Conservation (phyloP, 306 rosid genomes). For the Cucurbita ficifolia region DNA sequence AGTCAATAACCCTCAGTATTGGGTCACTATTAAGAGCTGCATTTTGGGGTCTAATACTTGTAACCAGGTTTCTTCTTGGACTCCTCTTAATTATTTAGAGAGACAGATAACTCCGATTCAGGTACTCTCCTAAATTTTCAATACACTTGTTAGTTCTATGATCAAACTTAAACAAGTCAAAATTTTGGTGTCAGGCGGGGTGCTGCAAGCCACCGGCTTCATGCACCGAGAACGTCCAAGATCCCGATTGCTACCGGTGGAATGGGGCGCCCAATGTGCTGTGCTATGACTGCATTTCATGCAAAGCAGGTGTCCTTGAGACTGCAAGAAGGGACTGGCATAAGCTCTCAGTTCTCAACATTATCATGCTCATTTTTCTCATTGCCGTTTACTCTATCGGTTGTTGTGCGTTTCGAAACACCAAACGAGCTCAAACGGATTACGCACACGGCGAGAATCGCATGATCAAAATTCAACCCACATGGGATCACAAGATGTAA, state of each 20-base stretch:
- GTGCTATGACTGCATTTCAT: slow-evolving; percentile 87
- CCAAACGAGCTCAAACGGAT: slow-evolving; percentile 53
- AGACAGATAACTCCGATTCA: slow-evolving; percentile 70
- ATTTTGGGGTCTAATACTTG: slow-evolving; percentile 78
- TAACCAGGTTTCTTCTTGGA: slow-evolving; percentile 38
- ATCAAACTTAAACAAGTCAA: neutral
- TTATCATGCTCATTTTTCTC: slow-evolving; percentile 49
- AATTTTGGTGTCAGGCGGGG: slow-evolving; percentile 44
- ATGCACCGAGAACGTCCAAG: slow-evolving; percentile 60
- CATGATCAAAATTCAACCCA: slow-evolving; percentile 66
- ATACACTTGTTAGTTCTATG: no score
- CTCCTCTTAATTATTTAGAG: slow-evolving; percentile 63
- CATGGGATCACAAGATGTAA: slow-evolving; percentile 82
- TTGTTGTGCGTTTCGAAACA: slow-evolving; percentile 80
- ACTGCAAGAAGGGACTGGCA: slow-evolving; percentile 63
- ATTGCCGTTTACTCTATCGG: slow-evolving; percentile 69
- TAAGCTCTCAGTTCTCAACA: slow-evolving; percentile 63
- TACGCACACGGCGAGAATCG: slow-evolving; percentile 60
- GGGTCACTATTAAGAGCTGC: slow-evolving; percentile 59
- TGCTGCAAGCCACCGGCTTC: slow-evolving; percentile 85
- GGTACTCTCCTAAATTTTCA: slow-evolving; percentile 18
- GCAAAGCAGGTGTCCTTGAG: slow-evolving; percentile 90
- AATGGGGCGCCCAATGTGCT: slow-evolving; percentile 48
- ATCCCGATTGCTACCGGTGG: slow-evolving; percentile 81
- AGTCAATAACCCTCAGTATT: slow-evolving; percentile 44